phyloP scores from a whole-genome alignment of 495 filamentous ascomycete species.

The Oidiodendron maius region DNA sequence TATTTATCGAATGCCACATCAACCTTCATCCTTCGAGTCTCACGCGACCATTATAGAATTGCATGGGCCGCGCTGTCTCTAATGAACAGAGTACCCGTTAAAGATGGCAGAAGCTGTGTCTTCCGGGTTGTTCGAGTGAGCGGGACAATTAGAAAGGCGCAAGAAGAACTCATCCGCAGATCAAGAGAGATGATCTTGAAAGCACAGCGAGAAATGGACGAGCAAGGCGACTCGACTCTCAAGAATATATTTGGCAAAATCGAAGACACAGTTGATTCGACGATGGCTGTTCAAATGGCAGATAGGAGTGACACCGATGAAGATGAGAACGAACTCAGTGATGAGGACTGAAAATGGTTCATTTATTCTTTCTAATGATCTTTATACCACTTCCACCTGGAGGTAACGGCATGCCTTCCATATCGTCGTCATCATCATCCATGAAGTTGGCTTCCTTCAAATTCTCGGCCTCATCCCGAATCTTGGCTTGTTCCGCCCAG shows the following conservation, averaged over 20 bases:
- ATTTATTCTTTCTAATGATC: constrained; percentile 34
- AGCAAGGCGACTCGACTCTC: constrained; percentile 29
- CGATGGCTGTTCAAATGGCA: constrained; percentile 30
- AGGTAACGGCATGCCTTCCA: constrained; percentile 20
- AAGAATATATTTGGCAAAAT: constrained; percentile 34
- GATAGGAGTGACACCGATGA: constrained; percentile 37
- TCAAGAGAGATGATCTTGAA: constrained; percentile 65
- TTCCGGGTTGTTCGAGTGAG: constrained; percentile 87
- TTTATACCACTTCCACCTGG: constrained; percentile 29
- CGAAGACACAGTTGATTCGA: constrained; percentile 22
- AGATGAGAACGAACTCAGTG: constrained; percentile 43
- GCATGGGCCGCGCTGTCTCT: constrained; percentile 87
- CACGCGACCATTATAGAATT: constrained; percentile 72
- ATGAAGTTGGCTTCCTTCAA: constrained; percentile 18
- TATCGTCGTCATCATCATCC: constrained; percentile 24
- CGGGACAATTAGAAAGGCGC: constrained; percentile 87
- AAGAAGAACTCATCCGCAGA: constrained; percentile 79
- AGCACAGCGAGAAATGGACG: constrained; percentile 34
- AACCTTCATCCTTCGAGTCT: constrained; percentile 80
- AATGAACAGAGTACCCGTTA: constrained; percentile 61
- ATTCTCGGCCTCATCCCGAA: constrained; percentile 26
- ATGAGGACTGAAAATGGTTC: constrained; percentile 27
- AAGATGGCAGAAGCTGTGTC: constrained; percentile 56
- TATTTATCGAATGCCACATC: constrained; percentile 90
- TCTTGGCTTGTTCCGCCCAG: constrained; percentile 52